Conservation (phyloP, 768 basidiomycete species). For the Hypholoma fasciculare region DNA sequence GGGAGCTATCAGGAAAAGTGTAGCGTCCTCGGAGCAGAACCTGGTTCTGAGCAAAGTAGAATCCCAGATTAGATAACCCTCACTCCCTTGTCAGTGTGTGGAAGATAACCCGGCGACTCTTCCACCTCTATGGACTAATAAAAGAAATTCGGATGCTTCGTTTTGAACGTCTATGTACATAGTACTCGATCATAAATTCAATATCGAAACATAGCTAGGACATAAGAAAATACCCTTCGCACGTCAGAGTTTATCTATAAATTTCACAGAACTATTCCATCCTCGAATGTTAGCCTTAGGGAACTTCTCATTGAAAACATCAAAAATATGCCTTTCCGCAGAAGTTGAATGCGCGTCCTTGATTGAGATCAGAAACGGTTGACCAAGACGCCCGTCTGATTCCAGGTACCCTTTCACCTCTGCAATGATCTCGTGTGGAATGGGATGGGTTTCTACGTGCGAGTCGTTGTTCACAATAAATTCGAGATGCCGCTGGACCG, state of each 20-base stretch:
- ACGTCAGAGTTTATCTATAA: background rate
- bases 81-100: too few relatives aligned
- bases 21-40: too few relatives aligned
- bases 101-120: too few relatives aligned
- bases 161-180: too few relatives aligned
- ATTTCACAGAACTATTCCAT: conserved; percentile 1
- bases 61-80: too few relatives aligned
- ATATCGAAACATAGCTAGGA: too few relatives aligned
- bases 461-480: background rate
- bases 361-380: background rate
- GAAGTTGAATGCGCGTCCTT: background rate
- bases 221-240: too few relatives aligned
- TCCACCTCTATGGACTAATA: too few relatives aligned
- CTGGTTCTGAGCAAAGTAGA: too few relatives aligned
- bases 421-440: background rate
- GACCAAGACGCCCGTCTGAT: background rate
- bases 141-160: too few relatives aligned
- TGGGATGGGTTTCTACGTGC: background rate
- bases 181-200: too few relatives aligned
- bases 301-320: conserved; percentile 1
- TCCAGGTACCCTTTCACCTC: background rate
- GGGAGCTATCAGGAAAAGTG: too few relatives aligned
- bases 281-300: background rate
- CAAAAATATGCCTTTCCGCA: background rate
- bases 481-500: background rate